Percentiles rank a stretch among this genome's conserved stretches.
Evolutionary conservation across 257 asterid species (phyloP).

Genomic region (Solanum microdontum): DNA sequence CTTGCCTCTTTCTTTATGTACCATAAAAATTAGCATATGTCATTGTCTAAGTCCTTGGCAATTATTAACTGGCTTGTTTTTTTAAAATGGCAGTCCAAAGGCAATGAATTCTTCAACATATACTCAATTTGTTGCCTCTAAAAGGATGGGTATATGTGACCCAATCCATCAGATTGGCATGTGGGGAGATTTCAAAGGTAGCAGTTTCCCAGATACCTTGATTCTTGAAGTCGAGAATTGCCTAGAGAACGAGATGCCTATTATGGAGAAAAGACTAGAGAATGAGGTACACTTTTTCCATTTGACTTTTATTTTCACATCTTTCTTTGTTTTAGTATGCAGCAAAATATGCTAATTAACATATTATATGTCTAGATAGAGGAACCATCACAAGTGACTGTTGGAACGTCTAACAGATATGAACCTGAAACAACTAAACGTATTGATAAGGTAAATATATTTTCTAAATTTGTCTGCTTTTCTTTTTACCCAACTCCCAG

Average conservation of each 20-base stretch:
- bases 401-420: slow-evolving; percentile 50
- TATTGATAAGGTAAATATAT: slow-evolving; percentile 47
- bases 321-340: not conserved
- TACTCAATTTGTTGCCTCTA: slow-evolving; percentile 58
- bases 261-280: not conserved
- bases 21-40: not conserved
- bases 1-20: not conserved
- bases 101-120: slow-evolving; percentile 56
- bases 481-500: not conserved
- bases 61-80: slow-evolving; percentile 2
- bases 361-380: slow-evolving; percentile 33
- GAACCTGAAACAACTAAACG: slow-evolving; percentile 63
- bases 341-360: not conserved
- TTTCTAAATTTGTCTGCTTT: not conserved
- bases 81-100: slow-evolving; percentile 9
- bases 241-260: slow-evolving; percentile 48
- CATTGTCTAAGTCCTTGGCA: not conserved
- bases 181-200: slow-evolving; percentile 72
- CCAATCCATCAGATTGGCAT: slow-evolving; percentile 52
- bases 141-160: slow-evolving; percentile 74
- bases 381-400: slow-evolving; percentile 68
- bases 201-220: slow-evolving; percentile 29
- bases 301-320: not conserved
- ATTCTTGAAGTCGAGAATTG: slow-evolving; percentile 42
- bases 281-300: not conserved